These are phyloP conservation scores for Kalaharituber pfeilii DNA, from an alignment of 2,329 filamentous ascomycete species.

Conservation along the genomic window DNA sequence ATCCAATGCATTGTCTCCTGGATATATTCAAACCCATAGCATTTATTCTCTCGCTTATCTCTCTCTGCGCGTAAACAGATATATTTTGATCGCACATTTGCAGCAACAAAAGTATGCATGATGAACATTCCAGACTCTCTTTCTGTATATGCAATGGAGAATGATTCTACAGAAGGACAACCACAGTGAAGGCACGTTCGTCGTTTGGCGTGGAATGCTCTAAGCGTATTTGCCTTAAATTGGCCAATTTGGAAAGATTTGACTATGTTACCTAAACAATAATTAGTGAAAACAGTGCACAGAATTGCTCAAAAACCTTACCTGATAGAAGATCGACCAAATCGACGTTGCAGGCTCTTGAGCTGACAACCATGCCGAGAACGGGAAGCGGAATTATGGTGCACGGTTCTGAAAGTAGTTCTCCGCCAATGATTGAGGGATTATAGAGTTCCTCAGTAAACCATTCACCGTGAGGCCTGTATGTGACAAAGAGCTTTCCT, in stretches of 20 bases:
- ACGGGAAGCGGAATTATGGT: slow-evolving; percentile 43
- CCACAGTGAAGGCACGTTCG: slow-evolving; percentile 36
- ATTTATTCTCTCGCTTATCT: slow-evolving; percentile 22
- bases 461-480: slow-evolving; percentile 34
- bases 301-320: slow-evolving; percentile 5
- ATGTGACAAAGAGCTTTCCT: slow-evolving; percentile 36
- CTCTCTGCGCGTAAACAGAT: slow-evolving; percentile 40
- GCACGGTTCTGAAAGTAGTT: slow-evolving; percentile 22
- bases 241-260: slow-evolving; percentile 43
- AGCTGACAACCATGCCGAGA: slow-evolving; percentile 43
- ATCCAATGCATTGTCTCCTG: slow-evolving; percentile 19
- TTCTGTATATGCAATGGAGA: slow-evolving; percentile 48
- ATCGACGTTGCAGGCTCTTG: slow-evolving; percentile 39
- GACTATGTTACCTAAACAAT: slow-evolving; percentile 32
- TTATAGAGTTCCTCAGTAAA: slow-evolving; percentile 31
- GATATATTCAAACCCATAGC: slow-evolving; percentile 26
- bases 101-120: slow-evolving; percentile 41
- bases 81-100: background rate
- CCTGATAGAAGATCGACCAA: slow-evolving; percentile 39
- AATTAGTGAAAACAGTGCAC: background rate
- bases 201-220: slow-evolving; percentile 39
- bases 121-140: slow-evolving; percentile 44
- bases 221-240: slow-evolving; percentile 42
- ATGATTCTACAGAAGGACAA: slow-evolving; percentile 39
- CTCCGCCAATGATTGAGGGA: slow-evolving; percentile 23